Percentiles rank a stretch among this genome's conserved stretches.
Conservation (phyloP, 2,329 filamentous ascomycete genomes). For the Orbilia ellipsospora region DNA sequence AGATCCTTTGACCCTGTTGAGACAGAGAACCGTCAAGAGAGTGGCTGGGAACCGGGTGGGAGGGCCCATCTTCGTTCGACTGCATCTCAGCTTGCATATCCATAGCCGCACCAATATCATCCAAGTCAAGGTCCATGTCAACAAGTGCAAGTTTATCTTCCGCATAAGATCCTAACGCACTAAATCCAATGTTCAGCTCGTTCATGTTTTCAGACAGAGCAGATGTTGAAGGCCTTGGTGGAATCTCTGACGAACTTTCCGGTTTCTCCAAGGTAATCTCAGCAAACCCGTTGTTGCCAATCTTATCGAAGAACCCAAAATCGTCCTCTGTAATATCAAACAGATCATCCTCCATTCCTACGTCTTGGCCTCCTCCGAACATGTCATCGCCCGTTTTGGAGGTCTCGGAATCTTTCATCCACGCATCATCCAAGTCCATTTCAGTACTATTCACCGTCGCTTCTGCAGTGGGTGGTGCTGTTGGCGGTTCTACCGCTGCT, state of each 20-base stretch:
- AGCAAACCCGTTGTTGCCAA: constrained; percentile 29
- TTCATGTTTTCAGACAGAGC: constrained; percentile 54
- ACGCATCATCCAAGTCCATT: constrained; percentile 51
- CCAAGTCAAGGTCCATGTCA: constrained; percentile 35
- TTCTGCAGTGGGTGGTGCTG: constrained; percentile 44
- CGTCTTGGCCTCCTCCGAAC: constrained; percentile 33
- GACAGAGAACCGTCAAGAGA: constrained; percentile 7
- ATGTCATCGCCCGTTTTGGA: constrained; percentile 48
- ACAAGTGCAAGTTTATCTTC: constrained; percentile 35
- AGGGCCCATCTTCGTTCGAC: neutral
- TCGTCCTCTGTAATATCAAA: constrained; percentile 53
- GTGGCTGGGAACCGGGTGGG: neutral
- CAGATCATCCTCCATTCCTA: constrained; percentile 46
- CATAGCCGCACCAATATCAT: constrained; percentile 53
- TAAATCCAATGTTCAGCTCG: constrained; percentile 43
- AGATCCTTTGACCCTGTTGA: constrained; percentile 28
- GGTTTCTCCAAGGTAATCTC: constrained; percentile 39
- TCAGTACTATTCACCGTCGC: constrained; percentile 40
- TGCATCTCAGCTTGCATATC: constrained; percentile 56
- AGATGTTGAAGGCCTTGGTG: constrained; percentile 35
- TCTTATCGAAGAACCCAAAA: constrained; percentile 48
- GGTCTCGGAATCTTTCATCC: constrained; percentile 43
- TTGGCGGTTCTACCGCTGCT: constrained; percentile 33
- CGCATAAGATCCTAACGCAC: constrained; percentile 33
- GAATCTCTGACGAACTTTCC: constrained; percentile 21